Base-by-base conservation (phyloP, 192 early-diverging fungal species). In the Coemansia umbellata region DNA sequence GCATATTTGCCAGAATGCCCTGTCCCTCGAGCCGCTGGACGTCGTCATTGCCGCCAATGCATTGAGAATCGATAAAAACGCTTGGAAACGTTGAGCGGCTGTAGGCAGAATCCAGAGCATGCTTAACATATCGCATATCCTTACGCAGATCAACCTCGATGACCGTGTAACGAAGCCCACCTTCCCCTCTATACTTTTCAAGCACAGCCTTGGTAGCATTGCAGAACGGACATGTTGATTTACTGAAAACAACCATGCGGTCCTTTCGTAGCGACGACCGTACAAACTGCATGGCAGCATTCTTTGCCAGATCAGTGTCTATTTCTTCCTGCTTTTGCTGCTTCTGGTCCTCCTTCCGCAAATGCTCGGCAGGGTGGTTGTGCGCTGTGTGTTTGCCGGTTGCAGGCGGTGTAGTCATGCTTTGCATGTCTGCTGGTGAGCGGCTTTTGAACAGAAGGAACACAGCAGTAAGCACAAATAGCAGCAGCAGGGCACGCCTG, bases 151-250 rank as follows among this genome's bases (percentile, higher is more conserved):
- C 28, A 26, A 58, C 56, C 45, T 85, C 81, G 1, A 86, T 61
- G 41, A 83, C 81, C 10, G 80, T 51, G 23, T 67, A 58, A 21
- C 48, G 55, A 39, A 75, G 65, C 2, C 67, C 65, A 18, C 48
- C 48, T 2, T 56, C 41, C 4, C 63, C 41, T 19, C 51, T 30
- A 40, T 66, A 66, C 39, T 28, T 13, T 5, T 54, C 55, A 8
- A 87, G 55, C n/a, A 81, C 35, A 2, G 26, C 47, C 78, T 85
- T 85, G 39, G 87, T 75, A n/a, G 60, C 78, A 23, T 51, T 55
- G 66, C 85, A 84, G 67, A 83, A 83, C 40, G 85, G 85, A 57
- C 85, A 88, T 17, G 69, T 78, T 4, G 79, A 58, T 74, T 84
- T 94, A 74, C 85, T 85, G 72, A 91, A 91, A 28, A 92, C 81